phyloP scores from a whole-genome alignment of 495 filamentous ascomycete genomes.

The Podospora australis region DNA sequence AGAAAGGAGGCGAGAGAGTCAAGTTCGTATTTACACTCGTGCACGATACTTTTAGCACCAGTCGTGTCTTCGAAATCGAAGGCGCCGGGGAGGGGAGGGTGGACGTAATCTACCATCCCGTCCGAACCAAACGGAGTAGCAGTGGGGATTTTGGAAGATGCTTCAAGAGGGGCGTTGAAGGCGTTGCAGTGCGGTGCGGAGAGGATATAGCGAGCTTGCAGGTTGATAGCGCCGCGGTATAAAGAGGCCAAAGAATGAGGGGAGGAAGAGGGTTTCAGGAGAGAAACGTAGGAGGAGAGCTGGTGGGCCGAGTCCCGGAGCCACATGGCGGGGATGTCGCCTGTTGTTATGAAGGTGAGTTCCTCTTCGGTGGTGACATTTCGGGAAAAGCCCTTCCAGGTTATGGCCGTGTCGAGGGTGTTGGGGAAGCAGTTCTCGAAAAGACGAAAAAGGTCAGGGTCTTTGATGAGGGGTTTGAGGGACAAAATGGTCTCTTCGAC shows the following conservation, averaged over 20 bases:
- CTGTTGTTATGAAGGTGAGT: slow-evolving; percentile 42
- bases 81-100: background rate
- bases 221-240: slow-evolving; percentile 59
- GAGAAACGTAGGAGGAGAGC: slow-evolving; percentile 54
- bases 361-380: slow-evolving; percentile 33
- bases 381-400: slow-evolving; percentile 53
- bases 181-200: slow-evolving; percentile 58
- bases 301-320: slow-evolving; percentile 63
- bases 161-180: slow-evolving; percentile 56
- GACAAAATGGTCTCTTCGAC: slow-evolving; percentile 49
- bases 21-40: slow-evolving; percentile 58
- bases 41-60: slow-evolving; percentile 22
- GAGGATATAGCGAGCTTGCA: slow-evolving; percentile 56
- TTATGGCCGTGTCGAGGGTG: slow-evolving; percentile 62
- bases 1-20: slow-evolving; percentile 62
- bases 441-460: slow-evolving; percentile 59
- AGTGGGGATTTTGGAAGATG: slow-evolving; percentile 36
- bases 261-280: slow-evolving; percentile 43
- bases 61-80: no score
- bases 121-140: slow-evolving; percentile 25
- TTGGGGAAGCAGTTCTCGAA: slow-evolving; percentile 63
- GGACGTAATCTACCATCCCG: slow-evolving; percentile 13
- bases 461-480: slow-evolving; percentile 44
- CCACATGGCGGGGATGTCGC: slow-evolving; percentile 76
- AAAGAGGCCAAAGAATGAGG: slow-evolving; percentile 49